Evolutionary conservation across 768 basidiomycete genomes (phyloP).

Genomic region (Tricholoma flavovirens): DNA sequence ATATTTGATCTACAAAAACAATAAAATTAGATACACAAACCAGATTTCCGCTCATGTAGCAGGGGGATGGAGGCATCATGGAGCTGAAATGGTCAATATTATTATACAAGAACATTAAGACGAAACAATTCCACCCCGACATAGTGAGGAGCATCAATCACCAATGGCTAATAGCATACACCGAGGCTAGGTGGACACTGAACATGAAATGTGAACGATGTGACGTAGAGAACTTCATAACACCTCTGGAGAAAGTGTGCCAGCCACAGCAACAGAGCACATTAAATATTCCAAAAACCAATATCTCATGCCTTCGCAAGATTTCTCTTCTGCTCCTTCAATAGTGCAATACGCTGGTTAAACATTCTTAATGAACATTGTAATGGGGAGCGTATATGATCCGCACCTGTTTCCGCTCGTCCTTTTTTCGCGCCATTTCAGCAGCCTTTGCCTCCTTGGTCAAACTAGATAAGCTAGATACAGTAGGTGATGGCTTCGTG

Average conservation of each 20-base stretch:
- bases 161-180: background rate
- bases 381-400: background rate
- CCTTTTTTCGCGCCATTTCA: constrained; percentile 89
- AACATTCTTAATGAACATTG: background rate
- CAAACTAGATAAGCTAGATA: constrained; percentile 40
- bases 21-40: no score
- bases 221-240: background rate
- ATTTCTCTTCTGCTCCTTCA: constrained; percentile 78
- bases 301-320: constrained; percentile 24
- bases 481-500: constrained; percentile 17
- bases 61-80: no score
- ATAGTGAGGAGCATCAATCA: no score
- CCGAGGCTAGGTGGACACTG: background rate
- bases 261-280: background rate
- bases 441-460: constrained; percentile 86
- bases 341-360: constrained; percentile 62
- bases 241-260: background rate
- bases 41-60: no score
- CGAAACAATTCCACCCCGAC: no score
- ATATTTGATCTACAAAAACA: no score
- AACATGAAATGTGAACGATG: background rate
- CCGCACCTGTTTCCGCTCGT: constrained; percentile 83
- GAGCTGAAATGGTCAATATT: no score
- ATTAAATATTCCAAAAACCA: background rate
- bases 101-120: no score